Evolutionary conservation across 2,329 filamentous ascomycete genomes (phyloP).

Genomic region (Colletotrichum neosansevieriae): DNA sequence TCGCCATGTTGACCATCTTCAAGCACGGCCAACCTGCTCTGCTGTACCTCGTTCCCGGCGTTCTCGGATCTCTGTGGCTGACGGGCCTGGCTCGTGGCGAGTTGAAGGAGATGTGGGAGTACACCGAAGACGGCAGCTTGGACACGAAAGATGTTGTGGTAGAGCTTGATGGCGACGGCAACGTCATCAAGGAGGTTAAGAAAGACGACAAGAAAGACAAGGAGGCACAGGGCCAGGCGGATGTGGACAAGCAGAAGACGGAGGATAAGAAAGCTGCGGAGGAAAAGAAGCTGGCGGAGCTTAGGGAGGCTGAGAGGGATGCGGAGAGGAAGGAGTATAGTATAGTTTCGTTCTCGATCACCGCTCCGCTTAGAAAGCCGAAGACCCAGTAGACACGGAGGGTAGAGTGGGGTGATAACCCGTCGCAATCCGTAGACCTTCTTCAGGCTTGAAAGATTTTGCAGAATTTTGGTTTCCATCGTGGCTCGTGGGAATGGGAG

Average conservation of each 20-base stretch:
- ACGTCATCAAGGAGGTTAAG: constrained; percentile 55
- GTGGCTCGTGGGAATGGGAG: no score
- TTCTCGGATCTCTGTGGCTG: constrained; percentile 79
- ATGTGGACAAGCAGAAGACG: constrained; percentile 43
- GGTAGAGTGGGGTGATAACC: no score
- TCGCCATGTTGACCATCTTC: constrained; percentile 81
- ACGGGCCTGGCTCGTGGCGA: constrained; percentile 81
- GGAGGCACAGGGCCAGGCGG: constrained; percentile 48
- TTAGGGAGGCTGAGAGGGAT: constrained; percentile 36
- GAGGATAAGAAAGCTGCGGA: background rate
- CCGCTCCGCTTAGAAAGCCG: constrained; percentile 33
- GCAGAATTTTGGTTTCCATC: no score
- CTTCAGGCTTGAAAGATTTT: no score
- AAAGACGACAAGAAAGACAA: constrained; percentile 53
- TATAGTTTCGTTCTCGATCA: constrained; percentile 32
- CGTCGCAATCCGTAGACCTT: no score
- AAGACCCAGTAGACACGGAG: constrained; percentile 14
- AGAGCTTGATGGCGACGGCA: constrained; percentile 63
- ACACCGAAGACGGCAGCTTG: constrained; percentile 77
- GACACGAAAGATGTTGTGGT: constrained; percentile 68
- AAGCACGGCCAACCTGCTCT: constrained; percentile 90
- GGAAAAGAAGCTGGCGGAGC: constrained; percentile 30
- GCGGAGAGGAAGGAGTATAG: constrained; percentile 36
- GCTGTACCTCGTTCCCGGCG: constrained; percentile 90
- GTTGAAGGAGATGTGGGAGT: constrained; percentile 80